Percentiles rank a stretch among this genome's conserved stretches.
phyloP scores from a whole-genome alignment of 2,329 filamentous ascomycete species.

The Emericellopsis cladophorae region DNA sequence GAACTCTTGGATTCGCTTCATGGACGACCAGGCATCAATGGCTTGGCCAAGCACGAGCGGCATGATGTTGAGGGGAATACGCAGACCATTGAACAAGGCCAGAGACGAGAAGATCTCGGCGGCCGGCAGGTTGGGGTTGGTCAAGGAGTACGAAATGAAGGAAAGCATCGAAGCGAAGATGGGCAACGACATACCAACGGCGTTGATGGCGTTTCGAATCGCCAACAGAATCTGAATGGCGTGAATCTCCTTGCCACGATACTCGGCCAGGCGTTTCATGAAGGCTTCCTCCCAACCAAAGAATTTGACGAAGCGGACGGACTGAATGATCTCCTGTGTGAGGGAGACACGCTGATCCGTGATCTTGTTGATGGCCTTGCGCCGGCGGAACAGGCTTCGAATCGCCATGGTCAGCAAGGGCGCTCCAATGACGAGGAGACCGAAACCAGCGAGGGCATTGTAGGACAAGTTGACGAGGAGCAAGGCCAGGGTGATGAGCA shows the following conservation, averaged over 20 bases:
- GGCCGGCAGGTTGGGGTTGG: slow-evolving; percentile 55
- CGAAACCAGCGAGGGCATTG: slow-evolving; percentile 81
- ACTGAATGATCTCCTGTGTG: slow-evolving; percentile 83
- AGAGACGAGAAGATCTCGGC: slow-evolving; percentile 85
- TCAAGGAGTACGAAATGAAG: slow-evolving; percentile 70
- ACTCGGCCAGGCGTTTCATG: slow-evolving; percentile 58
- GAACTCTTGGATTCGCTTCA: slow-evolving; percentile 80
- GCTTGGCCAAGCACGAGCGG: slow-evolving; percentile 81
- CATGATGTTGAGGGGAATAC: slow-evolving; percentile 80
- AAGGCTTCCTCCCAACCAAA: slow-evolving; percentile 94
- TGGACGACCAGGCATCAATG: slow-evolving; percentile 76
- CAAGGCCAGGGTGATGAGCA: slow-evolving; percentile 66
- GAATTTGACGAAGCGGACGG: slow-evolving; percentile 89
- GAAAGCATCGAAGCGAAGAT: slow-evolving; percentile 92
- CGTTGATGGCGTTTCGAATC: slow-evolving; percentile 75
- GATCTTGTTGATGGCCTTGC: slow-evolving; percentile 77
- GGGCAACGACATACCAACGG: slow-evolving; percentile 73
- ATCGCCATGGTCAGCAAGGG: slow-evolving; percentile 70
- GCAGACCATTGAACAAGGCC: slow-evolving; percentile 82
- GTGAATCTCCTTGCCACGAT: slow-evolving; percentile 64
- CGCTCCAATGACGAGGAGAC: slow-evolving; percentile 63
- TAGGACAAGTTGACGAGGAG: slow-evolving; percentile 82
- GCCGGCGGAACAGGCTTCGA: slow-evolving; percentile 59
- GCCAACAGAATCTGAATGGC: slow-evolving; percentile 76
- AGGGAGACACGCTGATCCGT: slow-evolving; percentile 86